A percentile compares a stretch with the other conserved stretches of the same genome.
Conservation (phyloP, 202 grass and related monocot genomes). For the Hordeum pubiflorum region DNA sequence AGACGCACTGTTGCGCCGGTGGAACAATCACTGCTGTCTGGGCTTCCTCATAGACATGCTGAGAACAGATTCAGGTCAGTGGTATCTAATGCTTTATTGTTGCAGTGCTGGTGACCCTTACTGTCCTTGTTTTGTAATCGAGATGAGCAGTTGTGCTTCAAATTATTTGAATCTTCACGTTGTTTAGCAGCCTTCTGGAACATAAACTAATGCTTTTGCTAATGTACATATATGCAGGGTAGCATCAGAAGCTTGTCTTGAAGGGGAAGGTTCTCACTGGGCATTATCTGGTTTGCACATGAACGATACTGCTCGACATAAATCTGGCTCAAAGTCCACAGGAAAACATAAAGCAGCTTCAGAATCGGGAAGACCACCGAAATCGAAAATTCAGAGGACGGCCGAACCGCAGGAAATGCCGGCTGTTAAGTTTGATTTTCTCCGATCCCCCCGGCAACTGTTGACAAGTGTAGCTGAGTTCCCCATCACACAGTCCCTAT, state of each 20-base stretch:
- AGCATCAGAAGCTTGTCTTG: conserved; percentile 73
- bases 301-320: conserved; percentile 36
- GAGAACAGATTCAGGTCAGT: conserved; percentile 82
- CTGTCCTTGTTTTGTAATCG: neutral
- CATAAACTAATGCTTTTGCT: conserved; percentile 3
- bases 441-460: conserved; percentile 24
- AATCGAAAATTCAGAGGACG: conserved; percentile 61
- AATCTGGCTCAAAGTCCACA: conserved; percentile 47
- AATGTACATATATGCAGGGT: conserved; percentile 47
- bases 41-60: conserved; percentile 40
- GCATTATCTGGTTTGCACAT: conserved; percentile 70
- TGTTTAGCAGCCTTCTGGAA: conserved; percentile 1
- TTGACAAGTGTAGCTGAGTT: conserved; percentile 29
- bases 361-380: conserved; percentile 55
- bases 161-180: neutral
- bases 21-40: conserved; percentile 29
- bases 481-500: conserved; percentile 31
- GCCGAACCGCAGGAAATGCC: conserved; percentile 44
- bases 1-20: conserved; percentile 22
- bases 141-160: neutral
- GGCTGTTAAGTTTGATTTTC: conserved; percentile 31
- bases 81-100: conserved; percentile 3
- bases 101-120: neutral
- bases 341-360: conserved; percentile 70
- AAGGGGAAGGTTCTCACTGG: conserved; percentile 81